phyloP scores from a whole-genome alignment of 768 basidiomycete species.

The Porphyrellus cyaneotinctus region DNA sequence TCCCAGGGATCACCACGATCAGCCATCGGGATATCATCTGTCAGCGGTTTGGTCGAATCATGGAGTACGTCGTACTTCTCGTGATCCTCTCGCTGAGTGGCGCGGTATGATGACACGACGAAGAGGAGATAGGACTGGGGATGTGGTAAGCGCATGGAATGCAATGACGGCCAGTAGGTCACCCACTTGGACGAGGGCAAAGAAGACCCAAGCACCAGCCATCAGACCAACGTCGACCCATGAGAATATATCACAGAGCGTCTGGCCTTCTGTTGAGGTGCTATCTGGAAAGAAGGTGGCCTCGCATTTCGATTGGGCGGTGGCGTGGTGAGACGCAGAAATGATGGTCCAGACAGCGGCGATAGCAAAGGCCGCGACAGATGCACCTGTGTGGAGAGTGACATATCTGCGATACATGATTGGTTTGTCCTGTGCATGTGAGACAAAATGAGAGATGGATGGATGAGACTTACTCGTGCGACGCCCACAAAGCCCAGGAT shows the following conservation, averaged over 20 bases:
- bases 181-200: slow-evolving; percentile 73
- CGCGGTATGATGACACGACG: slow-evolving; percentile 61
- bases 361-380: slow-evolving; percentile 63
- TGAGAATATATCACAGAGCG: slow-evolving; percentile 83
- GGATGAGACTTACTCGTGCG: slow-evolving; percentile 47
- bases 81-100: slow-evolving; percentile 74
- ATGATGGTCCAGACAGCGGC: slow-evolving; percentile 79
- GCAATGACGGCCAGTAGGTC: not conserved
- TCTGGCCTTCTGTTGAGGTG: slow-evolving; percentile 50
- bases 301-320: slow-evolving; percentile 66
- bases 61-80: slow-evolving; percentile 73
- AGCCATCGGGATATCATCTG: slow-evolving; percentile 59
- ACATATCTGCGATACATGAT: slow-evolving; percentile 65
- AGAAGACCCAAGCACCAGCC: slow-evolving; percentile 80
- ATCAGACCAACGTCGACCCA: slow-evolving; percentile 93
- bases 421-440: slow-evolving; percentile 55
- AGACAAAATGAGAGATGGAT: not conserved
- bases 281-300: slow-evolving; percentile 47
- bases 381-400: slow-evolving; percentile 55
- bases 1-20: slow-evolving; percentile 71
- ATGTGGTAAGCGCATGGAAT: slow-evolving; percentile 1
- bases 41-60: slow-evolving; percentile 50
- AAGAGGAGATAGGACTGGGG: slow-evolving; percentile 46
- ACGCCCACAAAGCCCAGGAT: slow-evolving; percentile 85
- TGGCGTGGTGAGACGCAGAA: slow-evolving; percentile 72